Evolutionary conservation across 306 rosid species (phyloP).

Genomic region (Vigna hirtella): DNA sequence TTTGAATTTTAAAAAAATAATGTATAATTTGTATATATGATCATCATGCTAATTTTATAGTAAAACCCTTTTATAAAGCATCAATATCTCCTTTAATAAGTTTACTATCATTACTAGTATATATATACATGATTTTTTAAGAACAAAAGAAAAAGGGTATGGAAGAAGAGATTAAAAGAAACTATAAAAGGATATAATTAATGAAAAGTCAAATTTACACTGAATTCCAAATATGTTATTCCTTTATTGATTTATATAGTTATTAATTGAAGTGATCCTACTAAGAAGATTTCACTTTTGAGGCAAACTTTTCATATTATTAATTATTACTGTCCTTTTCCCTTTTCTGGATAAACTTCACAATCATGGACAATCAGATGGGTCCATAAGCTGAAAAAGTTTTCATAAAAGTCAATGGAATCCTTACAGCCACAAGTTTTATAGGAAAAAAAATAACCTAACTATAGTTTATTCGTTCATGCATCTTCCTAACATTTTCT

Average conservation of each 20-base stretch:
- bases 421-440: slow-evolving; percentile 24
- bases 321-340: not conserved
- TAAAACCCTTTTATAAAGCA: no score
- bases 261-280: not conserved
- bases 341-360: not conserved
- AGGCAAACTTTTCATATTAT: not conserved
- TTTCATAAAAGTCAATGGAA: slow-evolving; percentile 34
- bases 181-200: no score
- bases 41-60: no score
- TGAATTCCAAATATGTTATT: not conserved
- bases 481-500: not conserved
- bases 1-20: no score
- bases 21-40: no score
- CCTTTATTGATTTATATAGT: not conserved
- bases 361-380: not conserved
- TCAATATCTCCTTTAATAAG: no score
- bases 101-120: no score
- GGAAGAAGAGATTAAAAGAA: no score
- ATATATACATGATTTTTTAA: no score
- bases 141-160: no score
- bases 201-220: not conserved
- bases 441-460: not conserved
- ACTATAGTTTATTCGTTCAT: not conserved
- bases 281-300: not conserved
- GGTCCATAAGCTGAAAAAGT: not conserved